phyloP scores from a whole-genome alignment of 805 yeast genomes.

The Yarrowia sp. region DNA sequence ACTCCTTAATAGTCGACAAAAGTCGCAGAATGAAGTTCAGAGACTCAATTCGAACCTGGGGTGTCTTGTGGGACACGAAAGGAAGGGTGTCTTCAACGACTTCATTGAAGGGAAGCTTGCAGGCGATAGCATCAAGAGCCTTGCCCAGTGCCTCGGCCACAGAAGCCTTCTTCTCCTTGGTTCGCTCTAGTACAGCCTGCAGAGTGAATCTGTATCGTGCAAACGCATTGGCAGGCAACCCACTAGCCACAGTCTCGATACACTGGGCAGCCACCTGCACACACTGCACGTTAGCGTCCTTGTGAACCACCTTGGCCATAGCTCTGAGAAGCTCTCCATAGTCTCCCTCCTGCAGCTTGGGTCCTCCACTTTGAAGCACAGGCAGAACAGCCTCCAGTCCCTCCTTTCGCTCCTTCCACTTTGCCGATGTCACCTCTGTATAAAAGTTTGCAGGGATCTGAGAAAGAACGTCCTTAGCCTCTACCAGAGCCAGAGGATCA shows the following conservation, averaged over 20 bases:
- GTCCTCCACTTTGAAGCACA: slow-evolving; percentile 53
- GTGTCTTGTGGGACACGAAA: slow-evolving; percentile 77
- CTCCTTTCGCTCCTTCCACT: slow-evolving; percentile 94
- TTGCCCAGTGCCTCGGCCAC: slow-evolving; percentile 73
- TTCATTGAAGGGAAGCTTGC: slow-evolving; percentile 54
- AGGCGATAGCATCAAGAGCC: slow-evolving; percentile 65
- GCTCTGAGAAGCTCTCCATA: slow-evolving; percentile 67
- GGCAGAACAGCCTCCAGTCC: slow-evolving; percentile 66
- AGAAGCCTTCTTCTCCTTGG: slow-evolving; percentile 84
- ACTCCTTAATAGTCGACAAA: slow-evolving; percentile 56
- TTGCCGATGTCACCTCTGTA: slow-evolving; percentile 61
- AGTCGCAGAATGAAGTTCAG: slow-evolving; percentile 69
- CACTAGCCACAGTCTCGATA: slow-evolving; percentile 65
- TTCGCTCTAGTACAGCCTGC: slow-evolving; percentile 73
- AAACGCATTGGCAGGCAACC: slow-evolving; percentile 62
- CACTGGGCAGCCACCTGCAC: slow-evolving; percentile 79
- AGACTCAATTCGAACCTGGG: slow-evolving; percentile 79
- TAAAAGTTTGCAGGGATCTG: slow-evolving; percentile 71
- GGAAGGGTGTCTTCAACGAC: slow-evolving; percentile 65
- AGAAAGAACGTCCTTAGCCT: slow-evolving; percentile 69
- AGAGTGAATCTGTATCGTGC: slow-evolving; percentile 63
- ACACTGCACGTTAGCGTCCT: slow-evolving; percentile 89
- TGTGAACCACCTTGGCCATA: slow-evolving; percentile 69
- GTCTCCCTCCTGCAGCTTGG: slow-evolving; percentile 66
- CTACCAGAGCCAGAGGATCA: slow-evolving; percentile 75